phyloP scores from a whole-genome alignment of 2,329 filamentous ascomycete species.

The Aspergillus calidoustus region DNA sequence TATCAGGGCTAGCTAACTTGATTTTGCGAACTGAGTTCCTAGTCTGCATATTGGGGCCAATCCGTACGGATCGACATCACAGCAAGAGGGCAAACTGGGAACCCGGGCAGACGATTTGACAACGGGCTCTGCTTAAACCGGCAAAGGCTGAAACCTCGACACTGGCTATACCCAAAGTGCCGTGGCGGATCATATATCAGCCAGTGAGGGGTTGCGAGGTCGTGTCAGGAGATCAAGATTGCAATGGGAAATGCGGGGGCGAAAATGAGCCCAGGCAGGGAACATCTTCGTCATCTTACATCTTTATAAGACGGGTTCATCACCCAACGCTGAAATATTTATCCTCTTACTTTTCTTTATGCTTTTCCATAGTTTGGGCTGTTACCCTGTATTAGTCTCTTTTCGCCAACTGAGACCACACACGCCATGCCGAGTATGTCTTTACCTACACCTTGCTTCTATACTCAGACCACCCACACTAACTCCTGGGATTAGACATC shows the following conservation, averaged over 20 bases:
- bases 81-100: neutral
- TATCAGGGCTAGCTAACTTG: neutral
- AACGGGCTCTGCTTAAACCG: neutral
- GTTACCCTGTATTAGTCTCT: neutral
- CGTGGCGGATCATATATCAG: constrained; percentile 9
- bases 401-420: neutral
- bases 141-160: constrained; percentile 1
- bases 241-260: constrained; percentile 19
- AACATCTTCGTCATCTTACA: constrained; percentile 4
- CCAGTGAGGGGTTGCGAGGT: constrained; percentile 17
- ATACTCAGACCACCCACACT: neutral
- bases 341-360: neutral
- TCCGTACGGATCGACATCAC: constrained; percentile 19
- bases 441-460: neutral
- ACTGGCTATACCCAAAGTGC: constrained; percentile 5
- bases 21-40: neutral
- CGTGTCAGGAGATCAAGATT: constrained; percentile 23
- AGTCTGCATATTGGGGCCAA: neutral
- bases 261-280: constrained; percentile 1
- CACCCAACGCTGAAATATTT: neutral
- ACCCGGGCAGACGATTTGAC: neutral
- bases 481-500: constrained; percentile 8
- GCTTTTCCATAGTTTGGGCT: neutral
- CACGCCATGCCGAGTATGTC: constrained; percentile 8
- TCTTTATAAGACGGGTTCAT: neutral